These are phyloP conservation scores for Arabidopsis suecica DNA, from an alignment of 345 rosid species.

Conservation along the genomic window DNA sequence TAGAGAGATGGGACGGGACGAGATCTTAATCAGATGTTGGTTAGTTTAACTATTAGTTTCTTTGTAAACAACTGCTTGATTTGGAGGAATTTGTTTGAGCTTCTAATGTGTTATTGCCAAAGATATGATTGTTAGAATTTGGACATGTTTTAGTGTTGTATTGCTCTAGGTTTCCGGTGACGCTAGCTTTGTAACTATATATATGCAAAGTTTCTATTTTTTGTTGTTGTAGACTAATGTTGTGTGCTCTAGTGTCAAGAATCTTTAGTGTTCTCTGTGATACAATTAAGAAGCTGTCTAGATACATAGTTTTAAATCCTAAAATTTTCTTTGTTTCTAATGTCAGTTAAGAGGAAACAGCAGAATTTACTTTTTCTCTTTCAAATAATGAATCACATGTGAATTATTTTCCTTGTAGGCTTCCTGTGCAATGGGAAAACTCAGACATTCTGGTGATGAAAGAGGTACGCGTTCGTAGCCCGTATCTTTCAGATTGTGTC, in stretches of 20 bases:
- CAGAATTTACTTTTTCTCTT: conserved; percentile 14
- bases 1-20: background rate
- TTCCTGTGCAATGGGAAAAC: conserved; percentile 98
- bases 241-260: conserved; percentile 22
- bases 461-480: conserved; percentile 91
- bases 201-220: background rate
- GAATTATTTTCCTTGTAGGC: conserved; percentile 52
- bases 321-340: background rate
- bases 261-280: conserved; percentile 11
- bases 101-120: background rate
- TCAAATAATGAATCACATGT: background rate
- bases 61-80: background rate
- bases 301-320: conserved; percentile 5
- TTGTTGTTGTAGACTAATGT: background rate
- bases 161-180: background rate
- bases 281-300: background rate
- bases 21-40: background rate
- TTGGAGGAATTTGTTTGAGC: background rate
- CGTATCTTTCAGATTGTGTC: conserved; percentile 86
- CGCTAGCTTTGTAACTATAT: background rate
- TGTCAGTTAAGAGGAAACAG: conserved; percentile 2
- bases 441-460: conserved; percentile 86
- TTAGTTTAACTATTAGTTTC: background rate
- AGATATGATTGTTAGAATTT: background rate
- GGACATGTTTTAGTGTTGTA: background rate